Conservation (phyloP, 805 yeast species). For the Tetrapisispora phaffii region DNA sequence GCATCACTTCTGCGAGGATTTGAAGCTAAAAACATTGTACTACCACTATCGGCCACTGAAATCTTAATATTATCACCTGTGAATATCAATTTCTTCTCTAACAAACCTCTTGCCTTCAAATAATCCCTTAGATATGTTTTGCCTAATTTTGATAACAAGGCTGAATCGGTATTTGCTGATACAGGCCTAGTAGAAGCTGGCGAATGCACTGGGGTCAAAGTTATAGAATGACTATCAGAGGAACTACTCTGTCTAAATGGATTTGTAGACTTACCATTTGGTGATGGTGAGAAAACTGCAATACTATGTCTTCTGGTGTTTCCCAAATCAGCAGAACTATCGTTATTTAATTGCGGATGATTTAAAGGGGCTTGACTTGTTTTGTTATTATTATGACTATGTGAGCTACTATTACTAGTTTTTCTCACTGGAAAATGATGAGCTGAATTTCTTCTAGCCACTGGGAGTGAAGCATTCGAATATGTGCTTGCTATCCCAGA, state of each 20-base stretch:
- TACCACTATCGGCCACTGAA: conserved; percentile 28
- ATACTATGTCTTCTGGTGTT: conserved; percentile 4
- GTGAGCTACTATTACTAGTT: neutral
- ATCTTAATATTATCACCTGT: conserved; percentile 15
- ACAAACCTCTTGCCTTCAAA: conserved; percentile 20
- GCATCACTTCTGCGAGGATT: conserved; percentile 23
- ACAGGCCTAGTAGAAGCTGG: neutral
- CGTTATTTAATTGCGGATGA: neutral
- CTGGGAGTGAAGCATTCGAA: neutral
- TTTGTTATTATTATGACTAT: neutral
- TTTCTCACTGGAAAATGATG: conserved; percentile 1
- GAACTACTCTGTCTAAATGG: neutral
- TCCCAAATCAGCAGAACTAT: neutral
- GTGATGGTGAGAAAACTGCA: neutral
- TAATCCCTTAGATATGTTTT: conserved; percentile 7
- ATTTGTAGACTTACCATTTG: neutral
- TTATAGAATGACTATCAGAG: neutral
- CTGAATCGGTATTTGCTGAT: neutral
- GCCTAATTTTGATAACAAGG: neutral
- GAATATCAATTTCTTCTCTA: conserved; percentile 10
- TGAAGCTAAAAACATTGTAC: conserved; percentile 29
- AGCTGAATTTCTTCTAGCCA: neutral
- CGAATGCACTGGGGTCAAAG: neutral
- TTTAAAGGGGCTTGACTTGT: neutral
- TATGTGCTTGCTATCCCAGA: neutral